Evolutionary conservation across 2,329 filamentous ascomycete species (phyloP), one percentile per base, ranked within the genome.

Genomic region (Proliferodiscus dingleyae): DNA sequence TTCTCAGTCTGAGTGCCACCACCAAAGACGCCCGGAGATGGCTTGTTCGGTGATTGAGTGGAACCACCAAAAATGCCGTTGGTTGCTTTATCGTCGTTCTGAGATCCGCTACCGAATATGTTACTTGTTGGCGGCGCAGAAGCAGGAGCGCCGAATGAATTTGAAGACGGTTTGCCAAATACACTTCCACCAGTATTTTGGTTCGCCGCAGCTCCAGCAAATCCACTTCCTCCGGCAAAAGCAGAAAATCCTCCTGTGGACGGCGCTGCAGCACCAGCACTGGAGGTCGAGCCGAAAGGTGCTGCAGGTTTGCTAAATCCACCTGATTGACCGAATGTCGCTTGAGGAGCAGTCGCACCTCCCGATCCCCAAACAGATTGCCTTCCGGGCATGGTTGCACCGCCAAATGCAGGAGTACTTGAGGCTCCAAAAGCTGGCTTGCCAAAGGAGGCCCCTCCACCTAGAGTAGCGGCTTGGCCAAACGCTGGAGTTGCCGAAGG

Each of bases 221-320:
- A 84, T 1, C 78, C 79, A 3, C 74, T 67, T 47, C 75, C 70
- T 22, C 61, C 69, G 3, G 77, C 73, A 58, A 81, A 81, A 21
- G 67, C 67, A 19, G 78, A 70, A 55, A 80, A 79, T 0, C 73
- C 75, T 23, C 72, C 69, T 9, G 68, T 66, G 5, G 64, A 41
- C 1, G 68, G 56, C 4, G 66, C 56, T 11, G 47, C 42, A 30
- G 49, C 57, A 3, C 64, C 57, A 16, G 46, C 47, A 22, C 52
- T 53, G 24, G 51, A 47, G 6, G 60, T 55, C 26, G 59, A 47
- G 11, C 58, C 62, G 38, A 64, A 68, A 3, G 64, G 65, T 4
- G 68, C 62, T 42, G 69, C 65, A 41, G 54, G 52, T 30, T 59
- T 54, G 42, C 64, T 66, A 5, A 71, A 59, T 45, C 78, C 77